Evolutionary conservation across 2,329 filamentous ascomycete genomes (phyloP).

Genomic region (Orbilia brochopaga): DNA sequence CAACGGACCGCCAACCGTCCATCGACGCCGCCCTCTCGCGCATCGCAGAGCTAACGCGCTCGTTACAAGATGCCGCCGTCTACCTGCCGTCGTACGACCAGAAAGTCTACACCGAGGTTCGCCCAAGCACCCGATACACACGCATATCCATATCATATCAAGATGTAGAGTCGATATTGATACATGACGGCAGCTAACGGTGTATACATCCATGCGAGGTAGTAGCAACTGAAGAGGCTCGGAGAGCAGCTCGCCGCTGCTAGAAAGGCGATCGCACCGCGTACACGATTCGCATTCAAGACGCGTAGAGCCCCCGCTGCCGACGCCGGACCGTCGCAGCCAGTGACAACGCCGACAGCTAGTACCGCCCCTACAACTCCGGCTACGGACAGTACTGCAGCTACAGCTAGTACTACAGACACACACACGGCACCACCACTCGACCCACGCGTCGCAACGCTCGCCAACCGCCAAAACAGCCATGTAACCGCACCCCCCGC

Average conservation of each 20-base stretch:
- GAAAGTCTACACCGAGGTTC: conserved; percentile 78
- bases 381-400: conserved; percentile 1
- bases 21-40: conserved; percentile 79
- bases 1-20: conserved; percentile 76
- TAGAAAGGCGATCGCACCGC: conserved; percentile 17
- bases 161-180: too few relatives aligned
- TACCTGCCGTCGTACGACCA: conserved; percentile 90
- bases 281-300: conserved; percentile 40
- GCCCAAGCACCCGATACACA: conserved; percentile 12
- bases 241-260: conserved; percentile 8
- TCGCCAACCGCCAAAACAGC: conserved; percentile 8
- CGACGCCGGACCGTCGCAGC: background rate
- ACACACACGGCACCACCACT: conserved; percentile 43
- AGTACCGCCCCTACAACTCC: background rate
- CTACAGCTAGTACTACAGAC: conserved; percentile 10
- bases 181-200: conserved; percentile 7
- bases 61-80: conserved; percentile 81
- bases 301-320: background rate
- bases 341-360: background rate
- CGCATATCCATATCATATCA: background rate
- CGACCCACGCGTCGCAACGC: conserved; percentile 14
- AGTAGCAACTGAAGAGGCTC: conserved; percentile 39
- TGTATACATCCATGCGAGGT: too few relatives aligned
- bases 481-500: conserved; percentile 3
- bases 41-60: conserved; percentile 79